Percentiles rank a stretch among this genome's conserved stretches.
These are phyloP conservation scores for Punctularia strigosozonata DNA, from an alignment of 768 basidiomycete genomes.

Conservation along the genomic window DNA sequence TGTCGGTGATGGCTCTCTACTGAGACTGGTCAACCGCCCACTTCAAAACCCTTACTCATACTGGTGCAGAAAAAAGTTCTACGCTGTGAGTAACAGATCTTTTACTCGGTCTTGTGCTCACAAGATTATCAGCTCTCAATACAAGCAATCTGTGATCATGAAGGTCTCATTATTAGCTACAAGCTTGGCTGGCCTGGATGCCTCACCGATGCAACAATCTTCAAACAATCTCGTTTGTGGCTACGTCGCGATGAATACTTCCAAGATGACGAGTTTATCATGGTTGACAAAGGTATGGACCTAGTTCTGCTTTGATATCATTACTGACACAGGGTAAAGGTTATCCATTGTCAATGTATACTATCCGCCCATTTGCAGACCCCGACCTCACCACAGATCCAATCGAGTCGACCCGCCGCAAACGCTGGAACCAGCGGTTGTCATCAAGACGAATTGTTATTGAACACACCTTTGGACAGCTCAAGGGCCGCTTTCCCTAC, in stretches of 20 bases:
- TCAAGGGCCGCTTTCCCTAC: constrained; percentile 17
- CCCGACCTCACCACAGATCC: constrained; percentile 1
- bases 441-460: constrained; percentile 11
- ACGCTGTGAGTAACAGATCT: constrained; percentile 8
- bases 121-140: constrained; percentile 7
- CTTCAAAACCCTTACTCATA: constrained; percentile 7
- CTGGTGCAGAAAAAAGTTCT: constrained; percentile 12
- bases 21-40: constrained; percentile 10
- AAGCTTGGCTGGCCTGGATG: constrained; percentile 15
- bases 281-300: constrained; percentile 10
- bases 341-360: constrained; percentile 4
- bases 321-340: too few species aligned
- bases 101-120: not conserved
- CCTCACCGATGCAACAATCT: constrained; percentile 10
- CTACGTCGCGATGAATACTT: constrained; percentile 7
- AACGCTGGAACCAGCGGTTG: constrained; percentile 11
- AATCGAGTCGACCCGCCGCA: not conserved
- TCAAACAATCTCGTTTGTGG: constrained; percentile 12
- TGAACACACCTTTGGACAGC: constrained; percentile 19
- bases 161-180: constrained; percentile 7
- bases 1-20: constrained; percentile 12
- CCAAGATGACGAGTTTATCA: constrained; percentile 8
- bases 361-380: constrained; percentile 5
- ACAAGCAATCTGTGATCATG: constrained; percentile 14
- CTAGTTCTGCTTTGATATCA: not conserved